These are phyloP conservation scores for Ogataea ramenticola DNA, from an alignment of 805 yeast genomes.

Conservation along the genomic window DNA sequence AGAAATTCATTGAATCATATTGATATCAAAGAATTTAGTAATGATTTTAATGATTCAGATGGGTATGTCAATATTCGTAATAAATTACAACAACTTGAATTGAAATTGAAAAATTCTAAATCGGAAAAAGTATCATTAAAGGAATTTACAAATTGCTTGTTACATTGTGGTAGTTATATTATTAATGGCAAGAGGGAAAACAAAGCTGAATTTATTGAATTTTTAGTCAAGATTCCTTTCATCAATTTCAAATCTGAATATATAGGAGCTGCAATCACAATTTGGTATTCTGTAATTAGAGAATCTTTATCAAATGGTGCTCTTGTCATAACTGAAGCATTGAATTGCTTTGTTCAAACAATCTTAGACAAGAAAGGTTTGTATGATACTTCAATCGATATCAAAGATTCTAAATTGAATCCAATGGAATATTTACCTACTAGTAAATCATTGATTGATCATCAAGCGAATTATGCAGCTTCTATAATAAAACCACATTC, in stretches of 20 bases:
- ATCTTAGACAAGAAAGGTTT: slow-evolving; percentile 56
- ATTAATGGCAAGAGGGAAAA: slow-evolving; percentile 30
- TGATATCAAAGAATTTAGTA: slow-evolving; percentile 21
- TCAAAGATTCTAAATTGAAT: slow-evolving; percentile 50
- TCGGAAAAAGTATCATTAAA: slow-evolving; percentile 19
- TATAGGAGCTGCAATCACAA: slow-evolving; percentile 59
- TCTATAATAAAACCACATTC: slow-evolving; percentile 57
- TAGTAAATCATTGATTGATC: slow-evolving; percentile 50
- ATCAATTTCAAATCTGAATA: slow-evolving; percentile 48
- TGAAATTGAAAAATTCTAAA: background rate
- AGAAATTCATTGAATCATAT: slow-evolving; percentile 36
- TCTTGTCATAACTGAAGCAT: slow-evolving; percentile 61
- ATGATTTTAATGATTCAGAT: slow-evolving; percentile 18
- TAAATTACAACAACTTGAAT: slow-evolving; percentile 3
- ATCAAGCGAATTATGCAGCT: slow-evolving; percentile 41
- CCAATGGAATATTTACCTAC: slow-evolving; percentile 90
- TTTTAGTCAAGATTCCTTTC: slow-evolving; percentile 68
- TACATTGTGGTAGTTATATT: slow-evolving; percentile 31
- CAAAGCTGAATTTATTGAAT: slow-evolving; percentile 39
- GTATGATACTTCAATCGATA: slow-evolving; percentile 50
- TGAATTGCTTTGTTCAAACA: slow-evolving; percentile 60
- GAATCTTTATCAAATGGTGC: slow-evolving; percentile 54
- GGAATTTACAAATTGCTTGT: slow-evolving; percentile 35
- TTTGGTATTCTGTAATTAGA: slow-evolving; percentile 75
- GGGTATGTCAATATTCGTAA: slow-evolving; percentile 7